Conservation (phyloP, 2,329 filamentous ascomycete species). For the Fusarium agapanthi region DNA sequence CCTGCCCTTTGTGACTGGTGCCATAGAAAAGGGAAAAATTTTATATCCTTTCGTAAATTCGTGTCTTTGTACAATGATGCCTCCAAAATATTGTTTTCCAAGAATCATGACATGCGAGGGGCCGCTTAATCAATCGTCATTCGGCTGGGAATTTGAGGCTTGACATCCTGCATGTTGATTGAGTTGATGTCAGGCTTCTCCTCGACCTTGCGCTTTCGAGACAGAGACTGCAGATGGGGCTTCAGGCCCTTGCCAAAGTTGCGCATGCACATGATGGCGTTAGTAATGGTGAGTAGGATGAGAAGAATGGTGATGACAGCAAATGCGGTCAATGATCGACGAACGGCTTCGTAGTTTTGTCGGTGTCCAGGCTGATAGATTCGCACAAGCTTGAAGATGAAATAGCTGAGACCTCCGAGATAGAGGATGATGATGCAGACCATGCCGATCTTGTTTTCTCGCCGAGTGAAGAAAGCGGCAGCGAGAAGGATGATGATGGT, state of each 20-base stretch:
- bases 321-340: constrained; percentile 89
- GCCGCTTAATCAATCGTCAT: constrained; percentile 68
- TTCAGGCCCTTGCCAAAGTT: constrained; percentile 94
- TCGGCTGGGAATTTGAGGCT: constrained; percentile 61
- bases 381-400: constrained; percentile 96
- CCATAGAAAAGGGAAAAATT: constrained; percentile 36
- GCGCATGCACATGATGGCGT: constrained; percentile 85
- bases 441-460: constrained; percentile 84
- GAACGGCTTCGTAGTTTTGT: constrained; percentile 77
- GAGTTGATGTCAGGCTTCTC: constrained; percentile 67
- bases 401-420: constrained; percentile 89
- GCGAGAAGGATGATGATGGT: constrained; percentile 88
- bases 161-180: constrained; percentile 65
- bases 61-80: constrained; percentile 47
- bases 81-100: not conserved
- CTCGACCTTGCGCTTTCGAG: constrained; percentile 53
- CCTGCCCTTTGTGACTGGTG: constrained; percentile 44
- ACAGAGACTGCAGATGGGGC: constrained; percentile 74
- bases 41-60: constrained; percentile 47
- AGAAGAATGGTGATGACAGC: constrained; percentile 91
- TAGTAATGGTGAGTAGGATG: constrained; percentile 86
- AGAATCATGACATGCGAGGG: constrained; percentile 13
- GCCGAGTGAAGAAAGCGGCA: constrained; percentile 85
- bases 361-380: constrained; percentile 79
- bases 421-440: constrained; percentile 82